Evolutionary conservation across 1,284 basidiomycete genomes (phyloP), one percentile per base, ranked within the genome.

Genomic region (Clitocybe nebularis): DNA sequence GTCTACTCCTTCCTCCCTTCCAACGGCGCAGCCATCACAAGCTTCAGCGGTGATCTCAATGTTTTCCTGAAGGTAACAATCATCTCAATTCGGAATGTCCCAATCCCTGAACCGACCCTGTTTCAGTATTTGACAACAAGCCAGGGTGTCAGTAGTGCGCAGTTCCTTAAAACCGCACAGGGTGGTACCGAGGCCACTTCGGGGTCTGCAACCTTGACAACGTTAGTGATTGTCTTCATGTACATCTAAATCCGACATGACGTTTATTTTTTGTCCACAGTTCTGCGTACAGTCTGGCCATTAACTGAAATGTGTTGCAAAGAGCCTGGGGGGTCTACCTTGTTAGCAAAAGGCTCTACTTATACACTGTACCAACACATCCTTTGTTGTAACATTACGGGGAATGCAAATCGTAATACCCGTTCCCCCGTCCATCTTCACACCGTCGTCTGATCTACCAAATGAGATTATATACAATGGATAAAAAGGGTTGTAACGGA

Each of bases 1-100:
- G 82, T 84, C 3, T 83, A 69, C 58, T 82, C 81, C 3, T 84
- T 81, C 73, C 64, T 84, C 16, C 73, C 74, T 9, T 59, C 64
- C 2, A 62, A 58, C 44, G 72, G 71, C 0, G 59, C 59, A 7
- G 19, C 43, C 6, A 61, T 80, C 51, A 64, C 62, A 2, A 69
- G 58, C 54, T 84, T 84, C 63, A 74, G 62, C 23, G 75, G 66
- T 1, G 80, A 84, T 51, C 37, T 83, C 33, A 73, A 72, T 44
- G 28, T 49, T 3, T 84, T 84, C 71, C 56, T 84, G 47, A 61
- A 61, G 48, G 80, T 76, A 49, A 50, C 65, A 36, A 1, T 36
- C 34, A 20, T 7, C 14, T n/a, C n/a, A 14, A 40, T 16, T 13
- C 17, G 13, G n/a, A 6, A 14, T 16, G 23, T 19, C 28, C 8